Evolutionary conservation across 2,329 filamentous ascomycete species (phyloP).

Genomic region (Scleromitrula shiraiana): DNA sequence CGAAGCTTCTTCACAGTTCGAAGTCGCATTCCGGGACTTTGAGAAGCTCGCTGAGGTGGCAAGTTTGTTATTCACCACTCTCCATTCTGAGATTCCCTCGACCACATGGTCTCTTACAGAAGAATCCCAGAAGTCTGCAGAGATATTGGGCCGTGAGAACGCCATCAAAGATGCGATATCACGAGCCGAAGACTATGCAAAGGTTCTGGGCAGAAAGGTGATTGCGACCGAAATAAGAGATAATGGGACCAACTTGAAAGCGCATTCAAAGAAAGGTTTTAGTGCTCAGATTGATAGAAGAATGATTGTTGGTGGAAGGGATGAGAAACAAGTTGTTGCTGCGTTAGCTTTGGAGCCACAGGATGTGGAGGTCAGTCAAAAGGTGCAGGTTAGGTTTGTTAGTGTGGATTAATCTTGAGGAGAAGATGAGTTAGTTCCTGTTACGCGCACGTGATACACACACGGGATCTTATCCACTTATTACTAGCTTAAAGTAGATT

Average conservation of each 20-base stretch:
- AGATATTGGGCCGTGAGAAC: neutral
- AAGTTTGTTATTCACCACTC: neutral
- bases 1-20: neutral
- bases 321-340: neutral
- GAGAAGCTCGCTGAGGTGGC: neutral
- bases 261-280: neutral
- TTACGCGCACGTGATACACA: too few relatives aligned
- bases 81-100: neutral
- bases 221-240: neutral
- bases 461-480: too few relatives aligned
- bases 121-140: neutral
- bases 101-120: neutral
- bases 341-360: neutral
- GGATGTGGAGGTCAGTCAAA: neutral
- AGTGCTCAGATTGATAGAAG: neutral
- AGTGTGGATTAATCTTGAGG: neutral
- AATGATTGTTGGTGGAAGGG: neutral
- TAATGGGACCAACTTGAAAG: neutral
- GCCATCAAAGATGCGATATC: neutral
- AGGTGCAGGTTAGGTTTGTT: neutral
- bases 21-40: neutral
- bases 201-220: neutral
- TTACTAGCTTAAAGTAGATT: too few relatives aligned
- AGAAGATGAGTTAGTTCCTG: too few relatives aligned
- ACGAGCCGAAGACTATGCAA: neutral